A percentile compares a stretch with the other conserved stretches of the same genome.
These are phyloP conservation scores for Lactifluus hygrophoroides DNA, from an alignment of 768 basidiomycete species.

Conservation along the genomic window DNA sequence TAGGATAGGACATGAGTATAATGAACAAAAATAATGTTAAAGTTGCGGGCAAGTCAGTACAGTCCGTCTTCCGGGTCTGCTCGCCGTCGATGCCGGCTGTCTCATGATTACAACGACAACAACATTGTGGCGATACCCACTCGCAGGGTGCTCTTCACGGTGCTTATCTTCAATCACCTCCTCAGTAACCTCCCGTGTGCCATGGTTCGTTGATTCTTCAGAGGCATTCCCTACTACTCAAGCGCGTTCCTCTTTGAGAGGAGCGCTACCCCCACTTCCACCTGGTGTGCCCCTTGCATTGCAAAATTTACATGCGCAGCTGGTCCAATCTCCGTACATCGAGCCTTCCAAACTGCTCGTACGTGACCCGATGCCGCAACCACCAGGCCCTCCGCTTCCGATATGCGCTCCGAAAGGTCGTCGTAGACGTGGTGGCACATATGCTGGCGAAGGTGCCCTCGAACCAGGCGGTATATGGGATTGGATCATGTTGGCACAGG, in stretches of 20 bases:
- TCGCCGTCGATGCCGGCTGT: too few relatives aligned
- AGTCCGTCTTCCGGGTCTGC: too few relatives aligned
- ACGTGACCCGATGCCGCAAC: slow-evolving; percentile 39
- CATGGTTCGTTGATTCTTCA: slow-evolving; percentile 63
- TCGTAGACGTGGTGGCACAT: slow-evolving; percentile 58
- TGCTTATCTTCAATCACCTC: background rate
- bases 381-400: slow-evolving; percentile 55
- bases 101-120: too few relatives aligned
- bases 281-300: slow-evolving; percentile 43
- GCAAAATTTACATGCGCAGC: slow-evolving; percentile 46
- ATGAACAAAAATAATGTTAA: background rate
- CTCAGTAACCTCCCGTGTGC: slow-evolving; percentile 22
- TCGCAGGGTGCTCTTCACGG: background rate
- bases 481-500: slow-evolving; percentile 72
- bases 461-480: slow-evolving; percentile 58
- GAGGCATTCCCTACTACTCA: slow-evolving; percentile 17
- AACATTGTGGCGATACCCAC: background rate
- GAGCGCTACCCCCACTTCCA: slow-evolving; percentile 37
- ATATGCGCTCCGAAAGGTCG: slow-evolving; percentile 47
- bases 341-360: slow-evolving; percentile 53
- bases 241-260: slow-evolving; percentile 22
- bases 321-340: slow-evolving; percentile 57
- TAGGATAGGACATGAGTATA: slow-evolving; percentile 43
- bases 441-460: slow-evolving; percentile 50
- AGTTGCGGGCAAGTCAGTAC: too few relatives aligned